Conservation (phyloP, 305 asterid genomes). For the Withania somnifera region DNA sequence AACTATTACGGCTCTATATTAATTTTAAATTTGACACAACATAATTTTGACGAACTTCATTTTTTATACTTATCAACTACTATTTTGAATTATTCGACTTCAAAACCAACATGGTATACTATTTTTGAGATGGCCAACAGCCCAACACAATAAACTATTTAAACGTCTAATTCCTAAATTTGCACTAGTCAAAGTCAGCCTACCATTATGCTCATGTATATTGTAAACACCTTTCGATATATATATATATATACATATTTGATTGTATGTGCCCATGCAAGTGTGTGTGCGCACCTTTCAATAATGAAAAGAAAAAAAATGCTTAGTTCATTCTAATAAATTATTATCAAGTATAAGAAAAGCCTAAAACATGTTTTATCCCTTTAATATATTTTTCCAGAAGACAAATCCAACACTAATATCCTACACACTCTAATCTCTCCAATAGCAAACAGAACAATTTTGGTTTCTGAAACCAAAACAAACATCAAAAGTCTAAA, state of each 20-base stretch:
- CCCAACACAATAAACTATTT: neutral
- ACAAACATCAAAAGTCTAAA: neutral
- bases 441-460: neutral
- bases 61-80: neutral
- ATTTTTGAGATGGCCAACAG: neutral
- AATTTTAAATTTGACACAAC: neutral
- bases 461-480: neutral
- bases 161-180: neutral
- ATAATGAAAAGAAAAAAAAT: neutral
- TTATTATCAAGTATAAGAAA: neutral
- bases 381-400: neutral
- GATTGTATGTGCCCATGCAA: neutral
- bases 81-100: neutral
- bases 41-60: neutral
- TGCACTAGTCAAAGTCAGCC: neutral
- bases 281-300: neutral
- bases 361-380: neutral
- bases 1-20: neutral
- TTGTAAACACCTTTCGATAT: neutral
- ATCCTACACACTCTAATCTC: neutral
- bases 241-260: neutral
- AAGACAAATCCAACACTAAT: neutral
- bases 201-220: neutral
- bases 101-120: neutral
- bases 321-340: neutral